phyloP scores from a whole-genome alignment of 2,329 filamentous ascomycete species.

The Stachybotrys chlorohalonatus region DNA sequence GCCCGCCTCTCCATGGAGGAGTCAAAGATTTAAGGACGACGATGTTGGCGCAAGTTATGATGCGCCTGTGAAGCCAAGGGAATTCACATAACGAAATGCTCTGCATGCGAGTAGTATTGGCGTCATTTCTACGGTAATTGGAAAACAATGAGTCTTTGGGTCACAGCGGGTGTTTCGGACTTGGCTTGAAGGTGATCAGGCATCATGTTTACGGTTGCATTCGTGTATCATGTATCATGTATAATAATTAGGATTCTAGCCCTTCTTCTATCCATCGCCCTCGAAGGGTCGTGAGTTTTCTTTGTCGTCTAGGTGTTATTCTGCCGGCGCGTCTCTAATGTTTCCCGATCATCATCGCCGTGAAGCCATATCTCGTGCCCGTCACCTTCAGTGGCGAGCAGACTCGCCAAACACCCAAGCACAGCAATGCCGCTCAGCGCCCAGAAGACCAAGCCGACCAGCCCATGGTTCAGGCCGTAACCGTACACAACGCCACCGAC shows the following conservation, averaged over 20 bases:
- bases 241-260: background rate
- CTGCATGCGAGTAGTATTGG: constrained; percentile 4
- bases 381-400: constrained; percentile 49
- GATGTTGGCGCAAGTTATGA: constrained; percentile 22
- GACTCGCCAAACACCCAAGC: constrained; percentile 39
- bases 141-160: background rate
- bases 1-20: constrained; percentile 19
- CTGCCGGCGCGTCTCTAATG: constrained; percentile 5
- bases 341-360: constrained; percentile 41
- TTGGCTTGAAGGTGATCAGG: background rate
- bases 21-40: constrained; percentile 13
- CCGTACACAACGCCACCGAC: constrained; percentile 54
- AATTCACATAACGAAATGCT: constrained; percentile 16
- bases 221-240: background rate
- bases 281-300: background rate
- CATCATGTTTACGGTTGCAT: background rate
- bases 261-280: background rate
- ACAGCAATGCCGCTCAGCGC: constrained; percentile 39
- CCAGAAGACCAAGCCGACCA: constrained; percentile 54
- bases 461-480: constrained; percentile 42
- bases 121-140: constrained; percentile 7
- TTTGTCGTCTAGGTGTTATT: background rate
- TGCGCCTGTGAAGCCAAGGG: constrained; percentile 19
- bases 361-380: constrained; percentile 58
- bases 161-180: background rate